Evolutionary conservation across 768 basidiomycete genomes (phyloP).

Genomic region (Rickenella mellea): DNA sequence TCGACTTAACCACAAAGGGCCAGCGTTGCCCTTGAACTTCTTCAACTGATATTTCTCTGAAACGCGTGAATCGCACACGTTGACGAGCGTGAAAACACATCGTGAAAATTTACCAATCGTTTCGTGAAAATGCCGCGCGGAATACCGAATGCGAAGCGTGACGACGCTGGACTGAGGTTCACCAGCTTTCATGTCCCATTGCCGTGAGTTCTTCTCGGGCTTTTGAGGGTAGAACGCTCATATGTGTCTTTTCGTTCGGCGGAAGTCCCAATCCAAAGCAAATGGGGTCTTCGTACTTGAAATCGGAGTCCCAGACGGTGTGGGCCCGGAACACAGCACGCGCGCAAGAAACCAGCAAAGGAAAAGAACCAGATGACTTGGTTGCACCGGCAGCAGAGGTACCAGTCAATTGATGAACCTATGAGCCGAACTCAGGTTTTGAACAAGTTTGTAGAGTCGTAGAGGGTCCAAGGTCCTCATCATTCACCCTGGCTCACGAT

Average conservation of each 20-base stretch:
- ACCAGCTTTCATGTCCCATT: conserved; percentile 76
- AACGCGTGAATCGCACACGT: too few relatives aligned
- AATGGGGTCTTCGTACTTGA: conserved; percentile 67
- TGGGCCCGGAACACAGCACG: conserved; percentile 62
- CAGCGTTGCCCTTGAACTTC: too few relatives aligned
- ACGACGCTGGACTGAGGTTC: conserved; percentile 76
- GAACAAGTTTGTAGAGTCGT: conserved; percentile 29
- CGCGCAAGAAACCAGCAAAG: conserved; percentile 32
- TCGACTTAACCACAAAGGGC: too few relatives aligned
- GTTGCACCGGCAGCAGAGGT: conserved; percentile 16
- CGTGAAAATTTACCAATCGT: too few relatives aligned
- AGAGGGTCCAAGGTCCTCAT: conserved; percentile 74
- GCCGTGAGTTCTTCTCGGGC: conserved; percentile 34
- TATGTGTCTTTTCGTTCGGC: neutral
- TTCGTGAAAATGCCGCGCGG: conserved; percentile 64
- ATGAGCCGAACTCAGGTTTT: conserved; percentile 13
- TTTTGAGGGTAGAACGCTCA: conserved; percentile 8
- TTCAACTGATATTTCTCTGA: too few relatives aligned
- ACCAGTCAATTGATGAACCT: neutral
- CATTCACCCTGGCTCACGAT: conserved; percentile 72
- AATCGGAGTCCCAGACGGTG: conserved; percentile 61
- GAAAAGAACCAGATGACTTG: conserved; percentile 27
- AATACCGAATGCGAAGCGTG: conserved; percentile 69
- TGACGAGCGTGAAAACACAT: too few relatives aligned
- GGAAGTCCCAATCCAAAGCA: conserved; percentile 73